Evolutionary conservation across 805 yeast genomes (phyloP), one percentile per base, ranked within the genome.

Genomic region (Saccharomycopsis sp.): DNA sequence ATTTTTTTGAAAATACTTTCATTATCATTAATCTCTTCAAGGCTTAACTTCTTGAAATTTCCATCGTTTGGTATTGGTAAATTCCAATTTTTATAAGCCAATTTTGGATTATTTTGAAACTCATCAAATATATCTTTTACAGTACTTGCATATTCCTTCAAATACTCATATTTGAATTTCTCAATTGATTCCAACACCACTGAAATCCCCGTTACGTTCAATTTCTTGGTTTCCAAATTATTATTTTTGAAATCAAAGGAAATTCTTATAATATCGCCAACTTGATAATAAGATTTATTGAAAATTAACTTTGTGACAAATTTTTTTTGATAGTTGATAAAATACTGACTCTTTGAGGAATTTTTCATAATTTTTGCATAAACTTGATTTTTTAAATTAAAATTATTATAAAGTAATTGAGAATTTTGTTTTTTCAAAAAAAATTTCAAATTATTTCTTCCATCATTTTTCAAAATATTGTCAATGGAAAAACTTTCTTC

Each of bases 251-350:
- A 62, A 45, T 57, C 64, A 31, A 66, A 51, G 15, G 50, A 52
- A 5, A 70, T 45, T 17, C 63, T 61, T 6, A 76, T 58, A 14
- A 63, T 62, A 32, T 71, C 77, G 2, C 75, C 69, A 3, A 64
- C 56, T 15, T 68, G 60, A 45, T 62, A 69, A 30, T 61, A 59
- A 2, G 63, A 56, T 44, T 63, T 65, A 5, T 70, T 61, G 21
- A 68, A 54, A 1, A 51, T 42, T 15, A 69, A 34, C 14, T 56
- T 60, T 0, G 74, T 67, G 6, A 74, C 59, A 10, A 57, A 51
- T 33, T 59, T 52, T 6, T 67, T 62, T 39, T 65, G 59, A 40
- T 67, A 56, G 31, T 66, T 66, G 5, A 74, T 65, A 13, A 59
- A 48, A 48, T 57, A 66, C n/a, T n/a, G n/a, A n/a, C n/a, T n/a